phyloP scores from a whole-genome alignment of 2,329 filamentous ascomycete genomes.

The Xylaria sp. region DNA sequence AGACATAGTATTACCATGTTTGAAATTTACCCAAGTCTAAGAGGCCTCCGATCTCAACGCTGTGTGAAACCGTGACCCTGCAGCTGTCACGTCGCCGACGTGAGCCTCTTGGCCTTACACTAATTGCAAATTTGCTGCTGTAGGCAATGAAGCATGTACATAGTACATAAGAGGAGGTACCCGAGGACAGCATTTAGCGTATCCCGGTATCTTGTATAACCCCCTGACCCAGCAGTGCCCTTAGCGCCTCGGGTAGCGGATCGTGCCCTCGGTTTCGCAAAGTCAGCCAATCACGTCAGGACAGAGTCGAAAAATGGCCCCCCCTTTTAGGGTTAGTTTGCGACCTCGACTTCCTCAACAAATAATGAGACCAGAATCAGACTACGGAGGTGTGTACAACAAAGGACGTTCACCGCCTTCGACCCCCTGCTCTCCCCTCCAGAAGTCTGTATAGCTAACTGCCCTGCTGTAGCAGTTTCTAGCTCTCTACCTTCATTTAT shows the following conservation, averaged over 20 bases:
- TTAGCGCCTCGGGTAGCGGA: not conserved
- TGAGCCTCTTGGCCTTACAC: not conserved
- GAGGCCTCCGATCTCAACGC: not conserved
- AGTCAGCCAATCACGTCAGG: not conserved
- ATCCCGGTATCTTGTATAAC: not conserved
- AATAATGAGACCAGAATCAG: too few relatives aligned
- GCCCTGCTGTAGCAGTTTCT: too few relatives aligned
- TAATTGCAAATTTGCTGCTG: not conserved
- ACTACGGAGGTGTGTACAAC: too few relatives aligned
- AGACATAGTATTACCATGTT: not conserved
- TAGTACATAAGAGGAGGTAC: not conserved
- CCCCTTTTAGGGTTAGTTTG: constrained; percentile 24
- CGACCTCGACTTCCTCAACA: constrained; percentile 9
- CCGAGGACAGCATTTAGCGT: not conserved
- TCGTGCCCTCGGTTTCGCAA: constrained; percentile 5
- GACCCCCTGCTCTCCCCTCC: too few relatives aligned
- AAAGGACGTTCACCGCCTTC: too few relatives aligned
- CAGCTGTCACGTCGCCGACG: not conserved
- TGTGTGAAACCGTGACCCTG: not conserved
- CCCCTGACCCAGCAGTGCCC: not conserved
- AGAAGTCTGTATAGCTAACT: too few relatives aligned
- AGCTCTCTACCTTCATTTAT: too few relatives aligned
- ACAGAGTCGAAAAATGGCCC: not conserved
- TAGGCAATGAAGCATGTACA: not conserved
- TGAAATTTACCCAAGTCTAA: not conserved